Percentiles rank a stretch among this genome's conserved stretches.
phyloP scores from a whole-genome alignment of 169 alveolate genomes.

The Hepatocystis sp. region DNA sequence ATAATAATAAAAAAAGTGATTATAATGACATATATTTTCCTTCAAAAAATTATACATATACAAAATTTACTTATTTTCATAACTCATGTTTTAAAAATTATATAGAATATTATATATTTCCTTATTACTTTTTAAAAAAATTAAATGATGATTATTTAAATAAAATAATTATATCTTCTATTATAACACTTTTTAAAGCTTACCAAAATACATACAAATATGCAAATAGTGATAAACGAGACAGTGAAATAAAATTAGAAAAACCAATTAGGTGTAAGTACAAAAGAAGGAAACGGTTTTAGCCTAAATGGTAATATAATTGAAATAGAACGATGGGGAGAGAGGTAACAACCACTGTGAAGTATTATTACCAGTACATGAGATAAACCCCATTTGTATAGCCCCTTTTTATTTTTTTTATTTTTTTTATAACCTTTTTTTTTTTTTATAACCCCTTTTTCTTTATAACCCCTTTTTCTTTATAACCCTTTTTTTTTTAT shows the following conservation, averaged over 20 bases:
- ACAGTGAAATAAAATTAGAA: no score
- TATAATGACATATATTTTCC: slow-evolving; percentile 31
- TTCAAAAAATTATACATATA: slow-evolving; percentile 43
- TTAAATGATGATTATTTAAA: slow-evolving; percentile 50
- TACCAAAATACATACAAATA: slow-evolving; percentile 20
- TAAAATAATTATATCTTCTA: slow-evolving; percentile 25
- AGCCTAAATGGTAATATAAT: no score
- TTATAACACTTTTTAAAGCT: slow-evolving; percentile 26
- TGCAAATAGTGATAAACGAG: neutral
- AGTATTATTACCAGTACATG: no score
- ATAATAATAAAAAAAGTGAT: slow-evolving; percentile 12
- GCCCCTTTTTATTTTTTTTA: no score
- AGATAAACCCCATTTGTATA: no score
- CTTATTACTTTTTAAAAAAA: slow-evolving; percentile 55
- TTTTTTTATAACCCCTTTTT: no score
- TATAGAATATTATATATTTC: slow-evolving; percentile 42
- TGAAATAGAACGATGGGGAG: no score
- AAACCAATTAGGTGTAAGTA: no score
- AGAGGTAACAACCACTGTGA: no score
- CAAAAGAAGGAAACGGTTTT: slow-evolving; percentile 21
- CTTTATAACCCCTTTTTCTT: no score
- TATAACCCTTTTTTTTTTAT: no score
- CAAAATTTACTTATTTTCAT: slow-evolving; percentile 66
- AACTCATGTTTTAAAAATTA: slow-evolving; percentile 65
- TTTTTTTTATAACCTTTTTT: no score